Evolutionary conservation across 2,329 filamentous ascomycete species (phyloP).

Genomic region (Fusarium albosuccineum): DNA sequence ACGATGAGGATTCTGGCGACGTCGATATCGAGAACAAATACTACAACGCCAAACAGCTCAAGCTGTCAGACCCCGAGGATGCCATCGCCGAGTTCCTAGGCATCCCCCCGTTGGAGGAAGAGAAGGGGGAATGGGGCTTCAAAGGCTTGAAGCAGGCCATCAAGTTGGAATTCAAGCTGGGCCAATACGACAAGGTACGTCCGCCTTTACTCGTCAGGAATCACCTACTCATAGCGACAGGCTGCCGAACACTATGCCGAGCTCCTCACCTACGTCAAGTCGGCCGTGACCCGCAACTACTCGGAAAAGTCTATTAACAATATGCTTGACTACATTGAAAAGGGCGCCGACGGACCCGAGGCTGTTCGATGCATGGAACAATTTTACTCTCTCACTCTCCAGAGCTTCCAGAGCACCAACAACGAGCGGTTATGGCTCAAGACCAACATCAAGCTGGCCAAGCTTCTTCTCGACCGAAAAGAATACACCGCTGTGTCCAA

Average conservation of each 20-base stretch:
- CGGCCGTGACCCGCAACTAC: constrained; percentile 96
- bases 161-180: constrained; percentile 95
- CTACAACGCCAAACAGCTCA: constrained; percentile 99
- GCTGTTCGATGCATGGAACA: constrained; percentile 87
- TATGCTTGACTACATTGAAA: constrained; percentile 98
- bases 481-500: constrained; percentile 84
- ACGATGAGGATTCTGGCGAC: constrained; percentile 88
- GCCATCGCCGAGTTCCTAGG: constrained; percentile 94
- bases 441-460: constrained; percentile 96
- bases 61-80: constrained; percentile 85
- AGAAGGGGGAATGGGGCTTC: constrained; percentile 99
- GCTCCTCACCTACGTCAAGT: constrained; percentile 97
- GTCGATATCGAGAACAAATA: constrained; percentile 99
- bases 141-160: constrained; percentile 98
- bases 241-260: constrained; percentile 93
- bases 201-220: not conserved
- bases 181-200: constrained; percentile 83
- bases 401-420: constrained; percentile 96
- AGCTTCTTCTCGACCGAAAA: constrained; percentile 90
- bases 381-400: constrained; percentile 93
- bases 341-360: constrained; percentile 78
- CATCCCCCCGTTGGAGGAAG: constrained; percentile 83
- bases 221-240: constrained; percentile 59
- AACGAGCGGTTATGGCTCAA: constrained; percentile 98
- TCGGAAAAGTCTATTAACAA: constrained; percentile 99